Evolutionary conservation across 441 rosid genomes (phyloP), one percentile per base, ranked within the genome.

Genomic region (Manihot esculenta): DNA sequence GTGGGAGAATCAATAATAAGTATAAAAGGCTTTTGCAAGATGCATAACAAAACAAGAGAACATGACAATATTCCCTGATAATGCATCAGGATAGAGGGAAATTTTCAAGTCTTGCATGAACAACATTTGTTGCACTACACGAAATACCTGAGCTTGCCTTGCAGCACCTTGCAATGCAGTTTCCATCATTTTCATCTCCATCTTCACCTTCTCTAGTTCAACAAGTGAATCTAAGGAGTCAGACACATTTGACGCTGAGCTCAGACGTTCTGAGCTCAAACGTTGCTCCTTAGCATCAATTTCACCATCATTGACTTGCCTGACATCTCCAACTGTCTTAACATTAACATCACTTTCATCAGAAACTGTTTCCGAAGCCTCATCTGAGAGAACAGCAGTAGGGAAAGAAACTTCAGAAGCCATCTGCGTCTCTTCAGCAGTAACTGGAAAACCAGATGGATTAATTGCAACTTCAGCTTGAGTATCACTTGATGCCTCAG

Each of bases 91-190:
- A 10, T 12, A 10, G 18, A 53, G 24, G 57, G 33, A 54, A 11
- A 64, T 57, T 55, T 15, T 45, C 13, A 30, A 55, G 65, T 14
- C 23, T 27, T 64, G 18, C 50, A 41, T 20, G 45, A 21, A 54
- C 14, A 14, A 54, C 24, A n/a, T 17, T 49, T 21, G n/a, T 47
- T 9, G 0, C 15, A 18, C 24, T 20, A 33, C 21, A 24, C 7
- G 48, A 55, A 70, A 77, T 89, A 96, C 99, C 99, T 96, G 98
- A 69, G 99, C 89, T 91, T 93, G 99, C 85, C 97, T 93, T 70
- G 98, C 98, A 84, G 99, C 99, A 82, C 98, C 97, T 78, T 87
- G 97, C 80, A 96, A 78, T 55, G 99, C 99, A 61, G 86, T 79
- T 84, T 96, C 99, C 88, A 96, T 88, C 96, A 91, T 89, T 80